Base-by-base conservation (phyloP, 441 rosid genomes). In the Flueggea neowawraea region DNA sequence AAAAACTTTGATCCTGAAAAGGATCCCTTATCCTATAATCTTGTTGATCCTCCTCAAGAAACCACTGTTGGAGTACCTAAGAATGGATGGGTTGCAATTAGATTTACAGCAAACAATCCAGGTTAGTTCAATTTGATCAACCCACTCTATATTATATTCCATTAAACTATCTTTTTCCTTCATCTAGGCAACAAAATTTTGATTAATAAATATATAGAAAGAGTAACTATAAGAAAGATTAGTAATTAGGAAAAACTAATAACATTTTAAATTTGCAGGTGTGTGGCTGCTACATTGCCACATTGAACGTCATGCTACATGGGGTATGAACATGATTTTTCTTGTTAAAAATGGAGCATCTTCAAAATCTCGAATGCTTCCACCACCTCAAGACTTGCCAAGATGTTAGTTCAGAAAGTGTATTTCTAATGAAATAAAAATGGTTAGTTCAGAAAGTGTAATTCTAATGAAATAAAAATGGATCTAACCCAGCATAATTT, bases 81-180 rank as follows among this genome's bases (percentile, higher is more conserved):
- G 33, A 68, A 62, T n/a, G n/a, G n/a, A n/a, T n/a, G n/a, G n/a
- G n/a, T n/a, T n/a, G n/a, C n/a, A n/a, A n/a, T n/a, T n/a, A 66
- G 83, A 60, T 83, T 78, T 60, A 4, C 61, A 17, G 78, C 81
- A 16, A 49, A 64, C 17, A 83, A 83, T 61, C 88, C 88, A 5
- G 88, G 85, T 80, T 13, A 39, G 17, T 41, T 41, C 5, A 41
- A 5, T 41, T 5, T 5, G 10, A 41, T 5, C 10, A 41, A 41
- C 6, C 10, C 6, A 5, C 5, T 5, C 5, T 41, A 41, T 10
- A 41, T 5, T 41, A 10, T 5, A 41, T 41, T 5, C 44, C 10
- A 41, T 7, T 61, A 5, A 2, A 8, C 12, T 15, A 28, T 6
- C 22, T 47, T 57, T 56, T 56, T 6, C 28, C 5, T 56, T 56